phyloP scores from a whole-genome alignment of 2,329 filamentous ascomycete genomes.

The Verticillium zaregamsianum region DNA sequence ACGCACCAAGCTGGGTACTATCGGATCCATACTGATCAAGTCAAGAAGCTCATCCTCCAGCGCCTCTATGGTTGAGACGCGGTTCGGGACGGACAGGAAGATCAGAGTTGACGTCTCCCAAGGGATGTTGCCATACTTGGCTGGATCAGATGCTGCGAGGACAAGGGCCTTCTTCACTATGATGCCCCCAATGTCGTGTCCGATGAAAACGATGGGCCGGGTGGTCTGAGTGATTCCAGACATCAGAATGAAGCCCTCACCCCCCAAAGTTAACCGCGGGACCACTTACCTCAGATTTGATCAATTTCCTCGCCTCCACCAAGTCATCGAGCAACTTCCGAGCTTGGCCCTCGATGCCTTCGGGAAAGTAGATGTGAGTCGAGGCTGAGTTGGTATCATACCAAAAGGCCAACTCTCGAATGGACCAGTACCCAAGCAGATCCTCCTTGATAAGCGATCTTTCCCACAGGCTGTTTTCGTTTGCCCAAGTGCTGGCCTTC shows the following conservation, averaged over 20 bases:
- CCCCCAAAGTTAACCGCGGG: not conserved
- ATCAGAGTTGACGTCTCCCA: not conserved
- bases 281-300: not conserved
- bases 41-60: not conserved
- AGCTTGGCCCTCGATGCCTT: constrained; percentile 2
- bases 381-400: not conserved
- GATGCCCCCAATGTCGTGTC: constrained; percentile 5
- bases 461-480: not conserved
- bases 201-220: constrained; percentile 6
- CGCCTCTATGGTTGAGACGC: not conserved
- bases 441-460: not conserved
- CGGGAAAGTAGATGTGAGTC: not conserved
- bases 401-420: not conserved
- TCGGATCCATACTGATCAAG: not conserved
- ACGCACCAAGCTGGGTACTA: not conserved
- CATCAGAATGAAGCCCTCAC: not conserved
- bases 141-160: not conserved
- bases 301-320: not conserved
- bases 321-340: constrained; percentile 2
- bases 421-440: not conserved
- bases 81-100: constrained; percentile 5
- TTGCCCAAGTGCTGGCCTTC: not conserved
- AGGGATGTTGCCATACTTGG: constrained; percentile 5
- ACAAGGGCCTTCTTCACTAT: constrained; percentile 9
- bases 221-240: not conserved